These are phyloP conservation scores for Talaromyces marneffei DNA, from an alignment of 2,329 filamentous ascomycete species.

Conservation along the genomic window DNA sequence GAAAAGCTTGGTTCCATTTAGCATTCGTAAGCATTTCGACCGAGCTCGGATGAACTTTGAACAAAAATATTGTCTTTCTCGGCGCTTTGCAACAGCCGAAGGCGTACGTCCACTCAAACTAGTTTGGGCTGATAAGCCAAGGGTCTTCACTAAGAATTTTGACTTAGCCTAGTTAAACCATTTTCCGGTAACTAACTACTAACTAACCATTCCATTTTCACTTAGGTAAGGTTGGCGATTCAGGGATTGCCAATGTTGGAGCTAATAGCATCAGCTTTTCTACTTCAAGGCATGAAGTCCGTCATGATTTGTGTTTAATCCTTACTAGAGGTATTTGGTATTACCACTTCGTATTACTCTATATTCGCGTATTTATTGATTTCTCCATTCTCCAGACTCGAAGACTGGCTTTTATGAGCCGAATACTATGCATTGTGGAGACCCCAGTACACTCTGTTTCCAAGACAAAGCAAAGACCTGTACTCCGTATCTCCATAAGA, in stretches of 20 bases:
- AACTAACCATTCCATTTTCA: neutral
- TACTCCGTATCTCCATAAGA: neutral
- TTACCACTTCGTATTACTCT: neutral
- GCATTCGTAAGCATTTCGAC: neutral
- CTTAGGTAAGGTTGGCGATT: neutral
- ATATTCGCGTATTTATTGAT: neutral
- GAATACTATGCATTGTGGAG: neutral
- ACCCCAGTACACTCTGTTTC: neutral
- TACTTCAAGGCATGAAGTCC: neutral
- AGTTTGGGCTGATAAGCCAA: neutral
- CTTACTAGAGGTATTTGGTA: neutral
- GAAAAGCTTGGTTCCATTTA: conserved; percentile 5
- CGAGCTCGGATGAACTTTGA: neutral
- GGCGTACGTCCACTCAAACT: neutral
- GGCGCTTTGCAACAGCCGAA: neutral
- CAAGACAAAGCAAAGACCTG: too few species aligned
- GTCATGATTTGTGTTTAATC: neutral
- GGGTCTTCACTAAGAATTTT: neutral
- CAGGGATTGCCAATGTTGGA: neutral
- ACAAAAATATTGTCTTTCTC: neutral
- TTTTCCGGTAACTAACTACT: neutral
- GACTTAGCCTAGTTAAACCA: neutral
- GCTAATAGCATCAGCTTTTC: neutral
- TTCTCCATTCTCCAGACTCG: neutral
- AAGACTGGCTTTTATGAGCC: neutral